phyloP scores from a whole-genome alignment of 2,329 filamentous ascomycete genomes.

The Fusarium sp. region DNA sequence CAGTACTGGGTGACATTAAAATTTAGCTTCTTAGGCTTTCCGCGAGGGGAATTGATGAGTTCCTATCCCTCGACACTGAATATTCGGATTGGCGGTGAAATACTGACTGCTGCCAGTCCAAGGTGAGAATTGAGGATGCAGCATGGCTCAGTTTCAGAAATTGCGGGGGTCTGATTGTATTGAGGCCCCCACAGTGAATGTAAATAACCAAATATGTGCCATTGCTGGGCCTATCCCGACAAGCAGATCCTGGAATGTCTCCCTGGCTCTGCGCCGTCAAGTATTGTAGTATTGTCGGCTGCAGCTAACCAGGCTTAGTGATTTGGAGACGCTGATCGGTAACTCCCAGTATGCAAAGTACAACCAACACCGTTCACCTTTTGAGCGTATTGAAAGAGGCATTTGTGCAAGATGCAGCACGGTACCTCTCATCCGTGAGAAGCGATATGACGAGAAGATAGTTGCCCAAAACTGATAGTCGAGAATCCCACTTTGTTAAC shows the following conservation, averaged over 20 bases:
- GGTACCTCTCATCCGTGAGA: slow-evolving; percentile 7
- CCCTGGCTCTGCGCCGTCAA: slow-evolving; percentile 7
- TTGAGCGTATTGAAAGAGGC: not conserved
- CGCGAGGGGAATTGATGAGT: not conserved
- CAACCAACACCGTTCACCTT: not conserved
- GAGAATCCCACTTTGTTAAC: slow-evolving; percentile 20
- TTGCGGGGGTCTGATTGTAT: slow-evolving; percentile 29
- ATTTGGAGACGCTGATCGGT: not conserved
- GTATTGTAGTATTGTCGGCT: not conserved
- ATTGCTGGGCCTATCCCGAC: slow-evolving; percentile 13
- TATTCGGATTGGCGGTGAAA: slow-evolving; percentile 22
- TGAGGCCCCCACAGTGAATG: slow-evolving; percentile 18
- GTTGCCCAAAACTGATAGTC: slow-evolving; percentile 1
- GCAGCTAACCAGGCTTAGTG: not conserved
- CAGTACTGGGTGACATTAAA: slow-evolving; percentile 13
- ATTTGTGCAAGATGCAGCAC: not conserved
- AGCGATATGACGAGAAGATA: slow-evolving; percentile 3
- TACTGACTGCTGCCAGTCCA: not conserved
- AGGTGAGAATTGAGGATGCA: slow-evolving; percentile 12
- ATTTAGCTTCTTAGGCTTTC: slow-evolving; percentile 2
- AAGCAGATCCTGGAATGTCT: slow-evolving; percentile 16
- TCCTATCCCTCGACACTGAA: not conserved
- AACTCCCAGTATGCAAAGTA: not conserved
- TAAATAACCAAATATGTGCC: slow-evolving; percentile 25
- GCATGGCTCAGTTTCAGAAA: slow-evolving; percentile 38